A percentile compares a stretch with the other conserved stretches of the same genome.
phyloP scores from a whole-genome alignment of 2,329 filamentous ascomycete species.

The Gyromitra esculenta region DNA sequence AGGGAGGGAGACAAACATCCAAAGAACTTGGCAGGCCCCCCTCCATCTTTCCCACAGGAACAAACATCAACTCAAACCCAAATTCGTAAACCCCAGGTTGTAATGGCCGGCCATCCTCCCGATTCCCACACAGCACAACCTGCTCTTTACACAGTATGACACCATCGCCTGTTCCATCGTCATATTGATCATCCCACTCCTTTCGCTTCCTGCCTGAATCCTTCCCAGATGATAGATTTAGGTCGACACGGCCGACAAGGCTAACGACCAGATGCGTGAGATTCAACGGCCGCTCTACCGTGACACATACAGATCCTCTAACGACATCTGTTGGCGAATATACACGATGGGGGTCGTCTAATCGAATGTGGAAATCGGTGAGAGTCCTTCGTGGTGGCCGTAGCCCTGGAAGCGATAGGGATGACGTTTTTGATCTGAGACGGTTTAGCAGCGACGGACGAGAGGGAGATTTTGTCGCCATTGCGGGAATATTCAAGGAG shows the following conservation, averaged over 20 bases:
- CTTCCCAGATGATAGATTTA: constrained; percentile 74
- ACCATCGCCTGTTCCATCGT: constrained; percentile 74
- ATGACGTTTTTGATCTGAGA: constrained; percentile 48
- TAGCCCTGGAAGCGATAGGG: constrained; percentile 51
- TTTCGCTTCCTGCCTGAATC: constrained; percentile 63
- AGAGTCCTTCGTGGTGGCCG: constrained; percentile 69
- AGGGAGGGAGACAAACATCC: constrained; percentile 72
- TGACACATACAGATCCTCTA: constrained; percentile 76
- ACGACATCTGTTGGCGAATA: constrained; percentile 80
- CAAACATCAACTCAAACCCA: constrained; percentile 76
- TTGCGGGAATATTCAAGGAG: constrained; percentile 15
- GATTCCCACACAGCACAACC: constrained; percentile 74
- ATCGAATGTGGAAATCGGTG: constrained; percentile 79
- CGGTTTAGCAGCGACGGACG: constrained; percentile 34
- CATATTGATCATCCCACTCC: constrained; percentile 63
- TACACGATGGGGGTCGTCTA: constrained; percentile 79
- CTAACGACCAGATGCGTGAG: constrained; percentile 83
- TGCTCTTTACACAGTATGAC: constrained; percentile 86
- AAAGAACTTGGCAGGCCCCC: constrained; percentile 84
- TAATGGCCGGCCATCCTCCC: constrained; percentile 71
- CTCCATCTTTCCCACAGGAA: constrained; percentile 65
- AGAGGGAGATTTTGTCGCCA: constrained; percentile 36
- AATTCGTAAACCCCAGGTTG: constrained; percentile 81
- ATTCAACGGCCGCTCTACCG: constrained; percentile 76
- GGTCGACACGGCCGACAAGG: constrained; percentile 80